phyloP scores from a whole-genome alignment of 2,329 filamentous ascomycete species.

The Phoma sp. region DNA sequence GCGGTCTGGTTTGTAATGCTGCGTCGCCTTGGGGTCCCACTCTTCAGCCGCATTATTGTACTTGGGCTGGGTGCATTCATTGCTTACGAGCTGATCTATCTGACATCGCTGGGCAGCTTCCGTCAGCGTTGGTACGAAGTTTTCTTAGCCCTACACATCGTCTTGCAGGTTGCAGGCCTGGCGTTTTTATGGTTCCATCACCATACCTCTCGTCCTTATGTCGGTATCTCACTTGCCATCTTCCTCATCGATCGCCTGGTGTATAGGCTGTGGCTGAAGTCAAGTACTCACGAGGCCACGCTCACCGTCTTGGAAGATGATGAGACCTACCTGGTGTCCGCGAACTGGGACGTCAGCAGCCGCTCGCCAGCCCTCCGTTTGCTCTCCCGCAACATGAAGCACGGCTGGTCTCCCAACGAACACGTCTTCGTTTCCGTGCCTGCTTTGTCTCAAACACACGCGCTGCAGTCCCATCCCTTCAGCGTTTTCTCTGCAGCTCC shows the following conservation, averaged over 20 bases:
- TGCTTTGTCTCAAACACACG: conserved; percentile 58
- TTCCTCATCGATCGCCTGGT: conserved; percentile 64
- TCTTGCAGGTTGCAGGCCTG: conserved; percentile 62
- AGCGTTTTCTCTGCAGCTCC: conserved; percentile 69
- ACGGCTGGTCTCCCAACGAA: conserved; percentile 66
- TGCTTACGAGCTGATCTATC: conserved; percentile 66
- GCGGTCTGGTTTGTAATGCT: conserved; percentile 61
- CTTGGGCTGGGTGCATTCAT: conserved; percentile 62
- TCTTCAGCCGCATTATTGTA: conserved; percentile 59
- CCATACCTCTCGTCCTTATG: conserved; percentile 58
- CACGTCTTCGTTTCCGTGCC: conserved; percentile 69
- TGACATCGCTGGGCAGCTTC: conserved; percentile 66
- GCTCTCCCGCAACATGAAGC: conserved; percentile 45
- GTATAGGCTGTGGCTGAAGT: conserved; percentile 63
- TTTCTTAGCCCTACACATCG: conserved; percentile 64
- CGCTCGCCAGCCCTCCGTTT: conserved; percentile 16
- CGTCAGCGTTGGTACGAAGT: conserved; percentile 67
- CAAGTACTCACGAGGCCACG: conserved; percentile 55
- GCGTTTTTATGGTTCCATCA: conserved; percentile 67
- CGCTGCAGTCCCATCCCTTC: conserved; percentile 69
- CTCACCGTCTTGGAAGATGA: conserved; percentile 62
- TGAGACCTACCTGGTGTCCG: conserved; percentile 59
- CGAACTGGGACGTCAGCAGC: conserved; percentile 49
- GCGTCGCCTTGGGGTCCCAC: conserved; percentile 55
- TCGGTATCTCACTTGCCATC: conserved; percentile 59